Evolutionary conservation across 106 monocot genomes (phyloP).

Genomic region (Triglochin maritima): DNA sequence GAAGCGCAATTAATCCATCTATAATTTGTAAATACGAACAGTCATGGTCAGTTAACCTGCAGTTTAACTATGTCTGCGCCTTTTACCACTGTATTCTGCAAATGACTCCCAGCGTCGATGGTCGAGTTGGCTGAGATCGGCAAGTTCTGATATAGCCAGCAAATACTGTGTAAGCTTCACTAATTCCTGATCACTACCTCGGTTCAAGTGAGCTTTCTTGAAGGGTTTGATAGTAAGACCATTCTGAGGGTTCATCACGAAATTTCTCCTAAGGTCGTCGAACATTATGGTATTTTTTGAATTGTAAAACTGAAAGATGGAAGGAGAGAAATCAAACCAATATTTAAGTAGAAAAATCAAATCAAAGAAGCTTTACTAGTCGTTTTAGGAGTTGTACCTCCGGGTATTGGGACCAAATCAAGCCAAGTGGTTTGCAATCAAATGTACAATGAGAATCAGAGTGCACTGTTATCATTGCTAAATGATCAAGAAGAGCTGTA

Average conservation of each 20-base stretch:
- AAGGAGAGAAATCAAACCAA: background rate
- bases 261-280: conserved; percentile 91
- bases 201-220: conserved; percentile 69
- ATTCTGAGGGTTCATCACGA: conserved; percentile 99
- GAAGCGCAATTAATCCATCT: too few relatives aligned
- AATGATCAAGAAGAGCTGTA: conserved; percentile 79
- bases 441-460: conserved; percentile 70
- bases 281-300: conserved; percentile 90
- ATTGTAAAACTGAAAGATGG: conserved; percentile 63
- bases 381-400: conserved; percentile 30
- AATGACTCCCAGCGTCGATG: conserved; percentile 74
- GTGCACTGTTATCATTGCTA: conserved; percentile 96
- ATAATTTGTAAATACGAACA: background rate
- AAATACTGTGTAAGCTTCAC: conserved; percentile 76
- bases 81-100: conserved; percentile 45
- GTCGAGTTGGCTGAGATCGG: conserved; percentile 65
- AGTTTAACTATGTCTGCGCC: conserved; percentile 47
- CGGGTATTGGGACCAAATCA: conserved; percentile 88
- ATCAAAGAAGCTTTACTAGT: background rate
- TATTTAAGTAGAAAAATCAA: background rate
- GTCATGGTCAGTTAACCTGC: background rate
- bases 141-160: conserved; percentile 72
- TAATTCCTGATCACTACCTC: conserved; percentile 70
- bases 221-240: conserved; percentile 88
- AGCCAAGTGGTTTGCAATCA: conserved; percentile 93